Evolutionary conservation across 805 yeast genomes (phyloP), one percentile per base, ranked within the genome.

Genomic region (Yamadazyma olivae): DNA sequence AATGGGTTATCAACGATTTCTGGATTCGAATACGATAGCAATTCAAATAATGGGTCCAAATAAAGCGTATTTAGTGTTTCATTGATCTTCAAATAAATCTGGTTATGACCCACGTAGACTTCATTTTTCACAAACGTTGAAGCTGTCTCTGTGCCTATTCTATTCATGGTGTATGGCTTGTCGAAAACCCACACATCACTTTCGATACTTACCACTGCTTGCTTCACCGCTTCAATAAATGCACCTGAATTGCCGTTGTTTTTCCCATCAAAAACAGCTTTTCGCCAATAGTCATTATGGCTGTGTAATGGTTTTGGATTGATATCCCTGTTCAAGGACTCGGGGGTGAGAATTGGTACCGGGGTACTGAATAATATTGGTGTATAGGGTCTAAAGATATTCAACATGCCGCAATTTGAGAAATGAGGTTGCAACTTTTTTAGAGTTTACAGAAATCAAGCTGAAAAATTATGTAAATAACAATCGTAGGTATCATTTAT

Each of bases 261-360:
- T 8, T 5, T 6, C 7, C 23, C 23, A 20, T 20, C 23, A n/a
- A n/a, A n/a, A 20, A 10, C 23, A 4, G 60, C 48, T 3, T 50
- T 40, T 48, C 87, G 59, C 82, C 83, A 77, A 54, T 81, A 82
- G 51, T 81, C 87, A 49, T 81, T 81, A 51, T 81, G 88, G 1
- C 85, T 77, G 50, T 81, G 88, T 17, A 80, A 61, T 5, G 67
- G 65, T 38, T 66, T 69, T 5, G 13, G 14, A 16, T 27, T 27
- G 30, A 27, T 13, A 27, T 27, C 30, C 8, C 30, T 13, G 13
- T 27, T 27, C 23, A 20, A 20, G 12, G 7, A 6, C n/a, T 27
- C 30, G 6, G 30, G 17, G 6, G 30, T 27, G 10, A 20, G 23
- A 7, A 7, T 20, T 7, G 10, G 7, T 20, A 7, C 23, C 7